A percentile compares a stretch with the other conserved stretches of the same genome.
Evolutionary conservation across 352 stramenopile species (phyloP).

Genomic region (Globisporangium heterothallicum): DNA sequence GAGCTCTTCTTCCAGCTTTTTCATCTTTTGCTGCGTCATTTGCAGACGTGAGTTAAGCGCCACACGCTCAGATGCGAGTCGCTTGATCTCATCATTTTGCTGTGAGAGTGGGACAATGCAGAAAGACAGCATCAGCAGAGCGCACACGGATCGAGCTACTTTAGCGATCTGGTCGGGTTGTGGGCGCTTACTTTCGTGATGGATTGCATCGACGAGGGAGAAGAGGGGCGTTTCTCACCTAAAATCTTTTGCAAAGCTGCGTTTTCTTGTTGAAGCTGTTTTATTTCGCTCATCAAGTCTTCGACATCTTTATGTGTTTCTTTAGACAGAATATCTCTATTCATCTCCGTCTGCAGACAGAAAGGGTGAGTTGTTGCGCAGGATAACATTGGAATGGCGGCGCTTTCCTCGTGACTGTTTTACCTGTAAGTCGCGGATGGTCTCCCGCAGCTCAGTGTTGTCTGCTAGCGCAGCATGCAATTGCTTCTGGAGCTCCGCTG

Average conservation of each 20-base stretch:
- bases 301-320: constrained; percentile 16
- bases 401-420: constrained; percentile 31
- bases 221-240: constrained; percentile 8
- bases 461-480: constrained; percentile 46
- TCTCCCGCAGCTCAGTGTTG: constrained; percentile 57
- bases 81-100: constrained; percentile 55
- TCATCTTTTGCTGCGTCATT: constrained; percentile 46
- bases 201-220: constrained; percentile 10
- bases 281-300: constrained; percentile 34
- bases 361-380: constrained; percentile 23
- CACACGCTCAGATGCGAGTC: constrained; percentile 36
- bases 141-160: constrained; percentile 7
- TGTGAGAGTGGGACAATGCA: constrained; percentile 21
- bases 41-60: constrained; percentile 43
- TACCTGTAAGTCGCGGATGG: constrained; percentile 59
- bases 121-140: constrained; percentile 17
- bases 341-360: constrained; percentile 15
- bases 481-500: constrained; percentile 26
- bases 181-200: constrained; percentile 19
- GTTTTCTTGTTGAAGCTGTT: constrained; percentile 30
- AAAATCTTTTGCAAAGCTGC: constrained; percentile 14
- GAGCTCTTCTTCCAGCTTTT: constrained; percentile 54
- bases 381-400: constrained; percentile 25
- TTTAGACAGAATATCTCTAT: constrained; percentile 8
- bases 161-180: constrained; percentile 1